These are phyloP conservation scores for Protomyces arabidopsidicola DNA, from an alignment of 1,139 yeast genomes.

Conservation along the genomic window DNA sequence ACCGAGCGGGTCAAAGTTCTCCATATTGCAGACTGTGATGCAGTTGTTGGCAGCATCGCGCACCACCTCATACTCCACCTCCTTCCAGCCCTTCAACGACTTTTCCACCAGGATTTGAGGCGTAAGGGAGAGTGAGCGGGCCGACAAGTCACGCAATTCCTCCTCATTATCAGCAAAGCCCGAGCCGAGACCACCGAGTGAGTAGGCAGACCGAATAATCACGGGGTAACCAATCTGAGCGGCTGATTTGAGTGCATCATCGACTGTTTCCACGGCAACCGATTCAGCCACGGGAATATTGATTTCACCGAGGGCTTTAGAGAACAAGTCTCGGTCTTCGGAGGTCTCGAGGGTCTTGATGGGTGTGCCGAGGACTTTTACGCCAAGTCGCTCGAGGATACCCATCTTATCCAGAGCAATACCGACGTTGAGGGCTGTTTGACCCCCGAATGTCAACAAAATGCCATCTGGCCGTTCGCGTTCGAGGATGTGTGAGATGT, in stretches of 20 bases:
- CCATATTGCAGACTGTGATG: slow-evolving; percentile 99
- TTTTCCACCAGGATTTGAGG: slow-evolving; percentile 96
- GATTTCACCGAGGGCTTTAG: slow-evolving; percentile 74
- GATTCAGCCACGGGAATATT: slow-evolving; percentile 94
- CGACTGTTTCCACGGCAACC: slow-evolving; percentile 87
- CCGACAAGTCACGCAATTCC: slow-evolving; percentile 79
- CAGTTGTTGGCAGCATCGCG: slow-evolving; percentile 95
- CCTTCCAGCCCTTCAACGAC: slow-evolving; percentile 98
- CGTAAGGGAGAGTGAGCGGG: slow-evolving; percentile 81
- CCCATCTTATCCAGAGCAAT: slow-evolving; percentile 91
- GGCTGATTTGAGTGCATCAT: slow-evolving; percentile 88
- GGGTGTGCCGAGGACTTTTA: slow-evolving; percentile 95
- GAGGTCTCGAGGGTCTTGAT: slow-evolving; percentile 91
- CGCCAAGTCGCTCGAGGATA: slow-evolving; percentile 80
- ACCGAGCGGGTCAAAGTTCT: slow-evolving; percentile 96
- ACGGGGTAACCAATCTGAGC: slow-evolving; percentile 86
- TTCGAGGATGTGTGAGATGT: slow-evolving; percentile 87
- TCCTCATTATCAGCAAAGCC: slow-evolving; percentile 84
- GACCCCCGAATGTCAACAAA: slow-evolving; percentile 94
- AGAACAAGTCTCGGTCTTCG: slow-evolving; percentile 94
- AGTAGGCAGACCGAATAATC: slow-evolving; percentile 95
- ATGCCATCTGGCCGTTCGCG: slow-evolving; percentile 96
- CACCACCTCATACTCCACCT: slow-evolving; percentile 96
- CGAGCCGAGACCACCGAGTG: slow-evolving; percentile 96
- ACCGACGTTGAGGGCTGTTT: slow-evolving; percentile 94